Base-by-base conservation (phyloP, 345 rosid species). In the Arabis alpina region DNA sequence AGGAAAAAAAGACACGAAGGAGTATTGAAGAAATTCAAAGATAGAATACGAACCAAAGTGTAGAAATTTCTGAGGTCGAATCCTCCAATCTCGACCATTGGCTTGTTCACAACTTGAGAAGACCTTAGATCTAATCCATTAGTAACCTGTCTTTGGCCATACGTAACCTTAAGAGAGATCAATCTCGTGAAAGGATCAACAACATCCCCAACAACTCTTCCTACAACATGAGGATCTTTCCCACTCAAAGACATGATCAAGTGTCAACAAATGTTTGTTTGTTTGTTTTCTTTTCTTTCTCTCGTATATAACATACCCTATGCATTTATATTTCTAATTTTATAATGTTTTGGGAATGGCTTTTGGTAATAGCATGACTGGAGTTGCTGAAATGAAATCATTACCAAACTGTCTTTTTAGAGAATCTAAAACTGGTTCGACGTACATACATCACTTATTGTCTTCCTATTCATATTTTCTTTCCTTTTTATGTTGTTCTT, bases 81-180 rank as follows among this genome's bases (percentile, higher is more conserved):
- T 64, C 80, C 76, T 64, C 80, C 80, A 76, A 76, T 76, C 62
- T 76, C 80, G 65, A 70, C 80, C 43, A 68, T 76, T 47, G 80
- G 80, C 52, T 76, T 70, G 68, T 64, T 64, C 27, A 56, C 49
- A 57, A 76, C 43, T 25, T 76, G 80, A 70, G 76, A 71, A 25
- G 80, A 68, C 72, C 76, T 71, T 1, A 76, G 62, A 64, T 76
- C 80, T 71, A 67, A 71, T 4, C 80, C 76, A 65, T 76, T 76
- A 44, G 67, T 66, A 27, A 71, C 80, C 19, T 71, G 76, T 71
- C 64, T 59, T 65, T 45, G 72, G 19, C 66, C 75, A 59, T 76
- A 76, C 15, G 56, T 66, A 51, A 71, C 80, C 76, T 47, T 76
- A 15, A 76, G 47, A 65, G 66, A 19, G 54, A 76, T 71, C 4